A percentile compares a stretch with the other conserved stretches of the same genome.
phyloP scores from a whole-genome alignment of 2,329 filamentous ascomycete species.

The Verticillium tricorpus region DNA sequence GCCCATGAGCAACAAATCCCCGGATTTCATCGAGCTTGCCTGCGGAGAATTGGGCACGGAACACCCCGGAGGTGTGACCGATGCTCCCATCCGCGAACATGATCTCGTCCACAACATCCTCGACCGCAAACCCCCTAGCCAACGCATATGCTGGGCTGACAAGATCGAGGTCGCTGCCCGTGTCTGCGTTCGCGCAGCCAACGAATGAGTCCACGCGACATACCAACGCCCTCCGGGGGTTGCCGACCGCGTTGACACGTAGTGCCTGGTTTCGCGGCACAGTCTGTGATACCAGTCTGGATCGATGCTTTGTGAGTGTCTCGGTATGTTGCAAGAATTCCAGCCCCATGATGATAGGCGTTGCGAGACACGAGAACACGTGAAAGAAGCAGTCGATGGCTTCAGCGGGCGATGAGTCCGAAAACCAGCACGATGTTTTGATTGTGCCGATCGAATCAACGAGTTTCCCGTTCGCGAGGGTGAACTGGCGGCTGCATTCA shows the following conservation, averaged over 20 bases:
- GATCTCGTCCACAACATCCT: too few relatives aligned
- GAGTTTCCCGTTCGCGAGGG: too few relatives aligned
- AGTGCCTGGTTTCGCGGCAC: background rate
- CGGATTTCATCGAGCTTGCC: too few relatives aligned
- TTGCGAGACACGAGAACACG: background rate
- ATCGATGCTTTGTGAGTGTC: background rate
- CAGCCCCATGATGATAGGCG: background rate
- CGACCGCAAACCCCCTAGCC: too few relatives aligned
- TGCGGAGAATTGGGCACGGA: too few relatives aligned
- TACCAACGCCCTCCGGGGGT: background rate
- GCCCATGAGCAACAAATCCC: too few relatives aligned
- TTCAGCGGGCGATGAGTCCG: background rate
- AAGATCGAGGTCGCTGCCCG: background rate
- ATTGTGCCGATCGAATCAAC: too few relatives aligned
- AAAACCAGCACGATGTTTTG: too few relatives aligned
- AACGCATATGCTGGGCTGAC: background rate
- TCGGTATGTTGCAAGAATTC: background rate
- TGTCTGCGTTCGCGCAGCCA: background rate
- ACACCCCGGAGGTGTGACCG: too few relatives aligned
- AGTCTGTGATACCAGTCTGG: background rate
- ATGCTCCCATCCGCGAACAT: too few relatives aligned
- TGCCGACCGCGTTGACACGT: background rate
- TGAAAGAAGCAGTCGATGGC: background rate
- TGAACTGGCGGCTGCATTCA: too few relatives aligned
- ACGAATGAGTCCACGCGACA: background rate